phyloP scores from a whole-genome alignment of 441 rosid genomes.

The Pelargonium citronellum region DNA sequence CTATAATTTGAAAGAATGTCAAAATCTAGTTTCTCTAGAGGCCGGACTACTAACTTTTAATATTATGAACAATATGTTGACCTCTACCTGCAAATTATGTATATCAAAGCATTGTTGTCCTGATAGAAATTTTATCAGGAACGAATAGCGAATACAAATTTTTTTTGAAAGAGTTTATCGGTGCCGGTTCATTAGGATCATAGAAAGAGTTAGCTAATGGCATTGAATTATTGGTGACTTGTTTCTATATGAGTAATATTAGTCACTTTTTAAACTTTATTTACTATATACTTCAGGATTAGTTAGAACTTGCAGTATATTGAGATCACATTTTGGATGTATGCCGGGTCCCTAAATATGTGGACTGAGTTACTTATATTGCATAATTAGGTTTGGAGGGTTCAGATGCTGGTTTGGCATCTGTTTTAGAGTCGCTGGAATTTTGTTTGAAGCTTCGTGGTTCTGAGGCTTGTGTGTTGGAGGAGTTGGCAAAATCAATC shows the following conservation, averaged over 20 bases:
- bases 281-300: not conserved
- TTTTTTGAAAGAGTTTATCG: no score
- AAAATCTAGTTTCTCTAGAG: not conserved
- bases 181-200: no score
- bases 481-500: conserved; percentile 83
- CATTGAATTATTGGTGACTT: not conserved
- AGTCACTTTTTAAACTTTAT: not conserved
- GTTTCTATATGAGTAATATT: not conserved
- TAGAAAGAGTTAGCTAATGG: no score
- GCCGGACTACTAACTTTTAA: not conserved
- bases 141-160: no score
- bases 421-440: conserved; percentile 80
- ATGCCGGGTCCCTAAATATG: not conserved
- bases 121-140: no score
- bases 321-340: conserved; percentile 3
- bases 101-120: no score
- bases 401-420: conserved; percentile 84
- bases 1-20: not conserved
- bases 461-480: conserved; percentile 85
- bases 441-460: conserved; percentile 89
- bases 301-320: not conserved
- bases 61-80: no score
- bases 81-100: no score
- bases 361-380: conserved; percentile 11
- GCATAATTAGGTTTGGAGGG: conserved; percentile 63